phyloP scores from a whole-genome alignment of 768 basidiomycete species.

The Tulasnella sp. region DNA sequence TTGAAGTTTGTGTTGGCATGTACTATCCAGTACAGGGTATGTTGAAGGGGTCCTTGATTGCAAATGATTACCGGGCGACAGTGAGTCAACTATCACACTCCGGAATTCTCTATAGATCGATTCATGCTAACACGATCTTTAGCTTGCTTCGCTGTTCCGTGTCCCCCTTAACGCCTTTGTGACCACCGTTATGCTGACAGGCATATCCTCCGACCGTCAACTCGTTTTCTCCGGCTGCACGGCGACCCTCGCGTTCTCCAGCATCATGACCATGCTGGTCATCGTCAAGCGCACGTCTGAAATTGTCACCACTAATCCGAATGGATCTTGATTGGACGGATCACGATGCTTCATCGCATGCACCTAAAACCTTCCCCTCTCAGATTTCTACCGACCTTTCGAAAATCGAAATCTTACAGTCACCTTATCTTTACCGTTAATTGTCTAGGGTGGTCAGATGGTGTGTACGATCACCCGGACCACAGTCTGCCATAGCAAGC shows the following conservation, averaged over 20 bases:
- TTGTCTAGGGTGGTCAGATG: no score
- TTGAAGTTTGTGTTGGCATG: conserved; percentile 67
- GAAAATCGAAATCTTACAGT: no score
- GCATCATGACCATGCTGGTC: conserved; percentile 42
- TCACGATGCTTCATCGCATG: no score
- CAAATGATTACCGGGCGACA: conserved; percentile 63
- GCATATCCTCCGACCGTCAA: conserved; percentile 50
- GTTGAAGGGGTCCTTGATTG: conserved; percentile 50
- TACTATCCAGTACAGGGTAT: conserved; percentile 72
- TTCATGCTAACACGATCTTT: background rate
- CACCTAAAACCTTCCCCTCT: no score
- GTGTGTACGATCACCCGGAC: no score
- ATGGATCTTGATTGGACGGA: no score
- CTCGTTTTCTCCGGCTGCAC: conserved; percentile 49
- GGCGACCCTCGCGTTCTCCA: conserved; percentile 43
- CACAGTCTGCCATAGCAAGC: no score
- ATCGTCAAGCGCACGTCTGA: conserved; percentile 23
- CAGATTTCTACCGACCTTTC: no score
- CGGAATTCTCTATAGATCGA: background rate
- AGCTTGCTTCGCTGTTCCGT: conserved; percentile 60
- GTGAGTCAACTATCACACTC: conserved; percentile 29
- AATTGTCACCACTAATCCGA: background rate
- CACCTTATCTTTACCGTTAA: no score
- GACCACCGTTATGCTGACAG: conserved; percentile 53
- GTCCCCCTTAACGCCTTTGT: conserved; percentile 67